Evolutionary conservation across 305 asterid species (phyloP).

Genomic region (Fraxinus velutina): DNA sequence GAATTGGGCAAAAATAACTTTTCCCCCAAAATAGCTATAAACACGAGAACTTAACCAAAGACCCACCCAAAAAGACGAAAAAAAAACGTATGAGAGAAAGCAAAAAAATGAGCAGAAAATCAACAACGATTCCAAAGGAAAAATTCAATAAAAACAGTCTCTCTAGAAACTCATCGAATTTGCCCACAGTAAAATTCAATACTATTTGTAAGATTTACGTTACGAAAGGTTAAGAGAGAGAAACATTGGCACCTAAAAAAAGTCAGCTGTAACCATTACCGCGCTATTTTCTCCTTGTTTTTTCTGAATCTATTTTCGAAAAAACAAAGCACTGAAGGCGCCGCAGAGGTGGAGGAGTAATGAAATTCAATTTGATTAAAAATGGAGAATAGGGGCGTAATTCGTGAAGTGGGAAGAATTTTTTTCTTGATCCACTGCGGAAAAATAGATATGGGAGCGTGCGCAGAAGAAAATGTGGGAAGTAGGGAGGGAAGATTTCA

Average conservation of each 20-base stretch:
- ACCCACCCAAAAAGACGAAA: not conserved
- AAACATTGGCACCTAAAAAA: not conserved
- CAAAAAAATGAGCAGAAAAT: not conserved
- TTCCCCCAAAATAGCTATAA: not conserved
- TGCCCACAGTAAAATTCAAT: not conserved
- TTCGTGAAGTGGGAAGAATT: not conserved
- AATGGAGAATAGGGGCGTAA: not conserved
- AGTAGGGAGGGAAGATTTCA: not conserved
- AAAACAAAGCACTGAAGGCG: not conserved
- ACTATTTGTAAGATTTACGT: not conserved
- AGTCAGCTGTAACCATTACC: not conserved
- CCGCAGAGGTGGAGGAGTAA: not conserved
- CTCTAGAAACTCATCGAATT: not conserved
- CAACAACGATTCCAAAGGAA: not conserved
- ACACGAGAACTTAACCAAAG: not conserved
- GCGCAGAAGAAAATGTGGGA: not conserved
- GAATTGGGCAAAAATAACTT: not conserved
- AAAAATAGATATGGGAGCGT: not conserved
- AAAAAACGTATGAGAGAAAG: not conserved
- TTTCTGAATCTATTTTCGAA: not conserved
- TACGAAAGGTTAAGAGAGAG: not conserved
- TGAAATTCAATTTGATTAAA: not conserved
- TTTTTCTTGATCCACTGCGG: not conserved
- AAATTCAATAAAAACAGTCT: not conserved
- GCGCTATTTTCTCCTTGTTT: not conserved